A percentile compares a stretch with the other conserved stretches of the same genome.
Evolutionary conservation across 495 filamentous ascomycete genomes (phyloP).

Genomic region (Aspergillus carlsbadensis): DNA sequence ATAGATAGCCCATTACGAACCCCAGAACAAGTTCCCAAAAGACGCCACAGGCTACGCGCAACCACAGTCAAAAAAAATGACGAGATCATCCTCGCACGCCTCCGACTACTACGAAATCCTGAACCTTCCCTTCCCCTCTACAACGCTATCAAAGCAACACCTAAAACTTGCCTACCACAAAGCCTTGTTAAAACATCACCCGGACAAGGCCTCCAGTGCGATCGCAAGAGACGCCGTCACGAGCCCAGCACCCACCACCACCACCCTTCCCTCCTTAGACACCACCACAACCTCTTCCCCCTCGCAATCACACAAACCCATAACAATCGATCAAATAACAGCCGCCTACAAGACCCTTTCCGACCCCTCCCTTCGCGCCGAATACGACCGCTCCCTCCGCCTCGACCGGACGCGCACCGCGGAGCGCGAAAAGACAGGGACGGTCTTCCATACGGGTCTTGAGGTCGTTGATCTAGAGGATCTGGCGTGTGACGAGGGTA

Average conservation of each 20-base stretch:
- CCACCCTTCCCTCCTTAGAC: conserved; percentile 1
- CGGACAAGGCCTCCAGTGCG: conserved; percentile 61
- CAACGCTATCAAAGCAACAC: conserved; percentile 37
- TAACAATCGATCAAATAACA: conserved; percentile 76
- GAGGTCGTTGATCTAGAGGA: conserved; percentile 86
- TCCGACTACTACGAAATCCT: conserved; percentile 56
- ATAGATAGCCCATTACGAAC: background rate
- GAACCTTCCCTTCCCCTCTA: conserved; percentile 39
- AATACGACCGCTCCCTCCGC: conserved; percentile 63
- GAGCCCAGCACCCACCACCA: background rate
- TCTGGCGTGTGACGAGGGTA: conserved; percentile 53
- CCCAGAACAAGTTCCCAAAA: background rate
- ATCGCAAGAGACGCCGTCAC: conserved; percentile 6
- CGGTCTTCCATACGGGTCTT: conserved; percentile 62
- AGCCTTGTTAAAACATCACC: conserved; percentile 76
- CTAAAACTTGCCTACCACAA: conserved; percentile 77
- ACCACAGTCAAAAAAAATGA: conserved; percentile 24
- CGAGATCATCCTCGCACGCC: conserved; percentile 12
- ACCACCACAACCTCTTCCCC: background rate
- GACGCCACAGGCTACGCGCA: background rate
- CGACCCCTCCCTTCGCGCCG: conserved; percentile 51
- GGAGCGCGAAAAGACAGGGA: conserved; percentile 27
- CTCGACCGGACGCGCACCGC: conserved; percentile 30
- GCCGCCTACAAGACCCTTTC: conserved; percentile 71
- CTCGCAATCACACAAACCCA: conserved; percentile 17